phyloP scores from a whole-genome alignment of 768 basidiomycete species.

The Macrocybe gigantea region DNA sequence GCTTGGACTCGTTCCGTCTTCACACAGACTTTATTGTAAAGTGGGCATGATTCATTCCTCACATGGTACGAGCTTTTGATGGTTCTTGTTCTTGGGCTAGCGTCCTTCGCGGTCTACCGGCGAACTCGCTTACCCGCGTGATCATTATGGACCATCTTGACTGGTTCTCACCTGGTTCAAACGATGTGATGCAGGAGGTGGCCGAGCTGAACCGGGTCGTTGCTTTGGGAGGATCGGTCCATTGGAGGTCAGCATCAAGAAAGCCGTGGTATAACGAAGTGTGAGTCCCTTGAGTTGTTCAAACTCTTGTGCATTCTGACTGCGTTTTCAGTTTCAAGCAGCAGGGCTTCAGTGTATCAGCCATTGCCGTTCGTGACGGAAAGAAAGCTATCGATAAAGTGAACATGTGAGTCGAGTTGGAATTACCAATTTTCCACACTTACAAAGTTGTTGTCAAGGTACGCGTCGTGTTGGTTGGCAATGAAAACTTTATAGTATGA shows the following conservation, averaged over 20 bases:
- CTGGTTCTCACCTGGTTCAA: constrained; percentile 45
- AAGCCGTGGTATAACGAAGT: constrained; percentile 60
- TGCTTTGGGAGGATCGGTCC: constrained; percentile 51
- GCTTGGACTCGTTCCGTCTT: constrained; percentile 52
- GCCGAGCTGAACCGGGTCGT: constrained; percentile 50
- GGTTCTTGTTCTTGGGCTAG: constrained; percentile 7
- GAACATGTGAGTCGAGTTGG: constrained; percentile 48
- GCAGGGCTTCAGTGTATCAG: constrained; percentile 46
- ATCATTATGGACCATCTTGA: constrained; percentile 73
- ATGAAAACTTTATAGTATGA: constrained; percentile 13
- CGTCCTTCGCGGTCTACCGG: constrained; percentile 25
- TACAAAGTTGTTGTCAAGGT: constrained; percentile 15
- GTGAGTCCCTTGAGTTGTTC: constrained; percentile 16
- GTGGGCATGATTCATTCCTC: constrained; percentile 26
- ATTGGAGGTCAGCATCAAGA: constrained; percentile 62
- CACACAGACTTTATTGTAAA: constrained; percentile 71
- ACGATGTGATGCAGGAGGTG: constrained; percentile 47
- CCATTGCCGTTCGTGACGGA: constrained; percentile 48
- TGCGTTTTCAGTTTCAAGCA: constrained; percentile 34
- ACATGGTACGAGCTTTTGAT: not conserved
- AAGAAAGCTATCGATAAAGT: constrained; percentile 55
- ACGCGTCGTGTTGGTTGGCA: constrained; percentile 30
- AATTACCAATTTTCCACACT: not conserved
- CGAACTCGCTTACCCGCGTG: constrained; percentile 49
- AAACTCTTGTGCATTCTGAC: not conserved